Base-by-base conservation (phyloP, 768 basidiomycete genomes). In the Fibroporia radiculosa region DNA sequence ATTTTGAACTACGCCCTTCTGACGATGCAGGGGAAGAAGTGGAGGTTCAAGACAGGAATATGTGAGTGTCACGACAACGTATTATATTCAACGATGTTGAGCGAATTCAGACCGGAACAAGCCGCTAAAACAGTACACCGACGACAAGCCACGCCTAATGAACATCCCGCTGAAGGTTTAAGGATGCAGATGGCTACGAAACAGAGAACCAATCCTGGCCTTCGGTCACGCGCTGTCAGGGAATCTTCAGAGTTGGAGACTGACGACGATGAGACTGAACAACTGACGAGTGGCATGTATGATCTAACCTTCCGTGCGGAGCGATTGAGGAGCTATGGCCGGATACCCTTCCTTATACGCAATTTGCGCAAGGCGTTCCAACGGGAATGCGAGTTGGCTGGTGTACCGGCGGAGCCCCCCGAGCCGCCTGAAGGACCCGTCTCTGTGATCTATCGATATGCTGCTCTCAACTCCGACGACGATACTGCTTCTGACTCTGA, bases 341-440 rank as follows among this genome's bases (percentile, higher is more conserved):
- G 63, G 40, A 66, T 82, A 4, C 82, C 82, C 0, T 84, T 84
- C 55, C 63, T 81, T 18, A 62, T 57, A 22, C 73, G 77, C 10
- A 77, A 75, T 50, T 53, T 84, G 14, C 65, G 68, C 12, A 52
- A 39, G 2, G 75, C 75, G 1, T 84, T 84, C 54, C 48, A 44
- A n/a, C 29, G 48, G 16, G 65, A 65, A 18, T 83, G 79, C 54
- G 49, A 43, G 23, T 48, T 42, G 28, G 52, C 62, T 12, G 62
- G 64, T 8, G 54, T 81, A 22, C 62, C 66, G 3, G 62, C 62
- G 16, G 41, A 54, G 33, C 49, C 57, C 29, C 42, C 48, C 36
- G 43, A 54, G 48, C 50, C 42, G 29, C 60, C 53, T 3, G 26
- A 7, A 32, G 49, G n/a, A 27, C 31, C 54, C 36, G 47, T 65